Evolutionary conservation across 1,284 basidiomycete species (phyloP).

Genomic region (Fereydounia khargensis): DNA sequence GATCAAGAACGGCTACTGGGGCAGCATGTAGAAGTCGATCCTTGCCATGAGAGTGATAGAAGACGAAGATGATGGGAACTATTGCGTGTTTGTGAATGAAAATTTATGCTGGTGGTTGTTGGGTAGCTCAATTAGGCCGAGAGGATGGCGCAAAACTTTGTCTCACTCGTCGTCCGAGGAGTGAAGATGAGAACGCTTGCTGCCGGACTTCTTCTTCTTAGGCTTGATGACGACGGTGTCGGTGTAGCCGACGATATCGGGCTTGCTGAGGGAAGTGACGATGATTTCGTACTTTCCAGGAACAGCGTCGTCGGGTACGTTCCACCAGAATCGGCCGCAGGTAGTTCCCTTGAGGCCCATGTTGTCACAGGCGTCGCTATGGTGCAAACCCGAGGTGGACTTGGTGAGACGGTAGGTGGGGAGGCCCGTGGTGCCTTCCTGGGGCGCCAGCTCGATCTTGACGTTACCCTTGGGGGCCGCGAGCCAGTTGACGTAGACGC

Average conservation of each 20-base stretch:
- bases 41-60: too few relatives aligned
- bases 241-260: conserved; percentile 20
- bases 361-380: conserved; percentile 9
- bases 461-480: conserved; percentile 21
- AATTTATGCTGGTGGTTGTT: too few relatives aligned
- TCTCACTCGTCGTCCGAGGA: too few relatives aligned
- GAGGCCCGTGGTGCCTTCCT: conserved; percentile 18
- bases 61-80: too few relatives aligned
- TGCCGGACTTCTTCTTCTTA: not conserved
- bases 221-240: conserved; percentile 26
- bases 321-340: conserved; percentile 23
- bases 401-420: conserved; percentile 21
- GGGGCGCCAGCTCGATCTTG: conserved; percentile 18
- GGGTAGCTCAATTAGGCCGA: too few relatives aligned
- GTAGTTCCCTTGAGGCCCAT: conserved; percentile 11
- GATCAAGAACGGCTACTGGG: too few relatives aligned
- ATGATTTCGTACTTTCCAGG: conserved; percentile 19
- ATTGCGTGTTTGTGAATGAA: too few relatives aligned
- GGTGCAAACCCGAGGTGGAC: conserved; percentile 13
- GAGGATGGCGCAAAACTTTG: too few relatives aligned
- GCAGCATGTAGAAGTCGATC: too few relatives aligned
- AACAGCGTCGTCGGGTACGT: conserved; percentile 7
- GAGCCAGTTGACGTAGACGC: conserved; percentile 26
- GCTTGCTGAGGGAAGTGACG: conserved; percentile 10
- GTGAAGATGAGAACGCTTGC: not conserved